phyloP scores from a whole-genome alignment of 176 grass and related monocot species.

The Raddia guianensis region DNA sequence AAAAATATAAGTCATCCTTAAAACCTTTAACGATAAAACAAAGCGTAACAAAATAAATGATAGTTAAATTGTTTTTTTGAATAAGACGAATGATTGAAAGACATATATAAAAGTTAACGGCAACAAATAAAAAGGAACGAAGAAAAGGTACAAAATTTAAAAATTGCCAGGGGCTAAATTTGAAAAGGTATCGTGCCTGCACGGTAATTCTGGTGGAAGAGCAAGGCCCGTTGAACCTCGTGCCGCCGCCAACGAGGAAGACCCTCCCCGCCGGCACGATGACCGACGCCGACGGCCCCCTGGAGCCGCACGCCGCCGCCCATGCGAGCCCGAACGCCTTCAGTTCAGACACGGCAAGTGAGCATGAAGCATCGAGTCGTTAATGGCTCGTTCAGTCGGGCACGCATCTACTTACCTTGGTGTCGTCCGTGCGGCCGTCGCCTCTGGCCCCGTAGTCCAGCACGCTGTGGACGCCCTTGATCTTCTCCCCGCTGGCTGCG shows the following conservation, averaged over 20 bases:
- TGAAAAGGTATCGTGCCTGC: not conserved
- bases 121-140: too few species aligned
- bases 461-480: constrained; percentile 35
- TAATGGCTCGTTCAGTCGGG: too few species aligned
- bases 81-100: too few species aligned
- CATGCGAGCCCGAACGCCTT: constrained; percentile 59
- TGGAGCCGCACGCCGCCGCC: constrained; percentile 40
- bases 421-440: constrained; percentile 50
- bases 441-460: constrained; percentile 49
- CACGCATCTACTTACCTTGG: constrained; percentile 46
- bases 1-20: too few species aligned
- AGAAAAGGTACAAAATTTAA: too few species aligned
- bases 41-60: too few species aligned
- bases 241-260: constrained; percentile 45
- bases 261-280: constrained; percentile 32
- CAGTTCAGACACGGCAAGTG: not conserved
- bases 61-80: too few species aligned
- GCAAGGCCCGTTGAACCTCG: constrained; percentile 51
- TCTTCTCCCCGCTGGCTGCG: not conserved
- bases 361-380: not conserved
- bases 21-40: too few species aligned
- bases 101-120: too few species aligned
- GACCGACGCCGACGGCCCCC: constrained; percentile 20
- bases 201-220: constrained; percentile 36
- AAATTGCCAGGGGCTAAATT: too few species aligned